phyloP scores from a whole-genome alignment of 306 rosid genomes.

The Rubus parviflorus region DNA sequence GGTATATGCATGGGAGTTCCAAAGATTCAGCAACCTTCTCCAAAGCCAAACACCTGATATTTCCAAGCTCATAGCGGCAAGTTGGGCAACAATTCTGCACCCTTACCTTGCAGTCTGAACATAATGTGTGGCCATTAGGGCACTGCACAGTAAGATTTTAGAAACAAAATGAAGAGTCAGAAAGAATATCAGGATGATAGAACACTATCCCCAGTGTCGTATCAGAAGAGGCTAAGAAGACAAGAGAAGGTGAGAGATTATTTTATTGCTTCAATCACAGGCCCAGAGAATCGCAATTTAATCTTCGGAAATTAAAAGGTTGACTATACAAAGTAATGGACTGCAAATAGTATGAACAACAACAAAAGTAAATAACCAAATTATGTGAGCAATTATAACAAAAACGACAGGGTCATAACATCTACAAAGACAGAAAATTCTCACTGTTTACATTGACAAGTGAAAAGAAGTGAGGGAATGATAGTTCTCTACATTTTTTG shows the following conservation, averaged over 20 bases:
- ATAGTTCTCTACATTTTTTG: background rate
- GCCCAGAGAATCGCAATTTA: background rate
- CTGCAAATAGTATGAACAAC: background rate
- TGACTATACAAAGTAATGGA: background rate
- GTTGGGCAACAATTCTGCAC: conserved; percentile 90
- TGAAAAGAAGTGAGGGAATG: background rate
- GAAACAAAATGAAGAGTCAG: conserved; percentile 27
- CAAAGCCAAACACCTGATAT: conserved; percentile 91
- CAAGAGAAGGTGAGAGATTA: background rate
- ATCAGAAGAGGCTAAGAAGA: background rate
- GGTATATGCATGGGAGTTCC: conserved; percentile 88
- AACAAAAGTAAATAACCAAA: background rate
- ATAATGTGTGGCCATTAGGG: conserved; percentile 96
- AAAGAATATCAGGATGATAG: conserved; percentile 5
- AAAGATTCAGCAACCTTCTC: conserved; percentile 90
- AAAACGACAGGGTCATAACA: background rate
- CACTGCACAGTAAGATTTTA: conserved; percentile 55
- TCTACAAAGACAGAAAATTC: background rate
- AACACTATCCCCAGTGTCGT: background rate
- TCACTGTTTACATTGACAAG: background rate
- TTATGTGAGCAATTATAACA: background rate
- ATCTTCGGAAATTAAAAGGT: background rate
- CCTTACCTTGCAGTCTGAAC: conserved; percentile 71
- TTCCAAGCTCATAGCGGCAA: conserved; percentile 75
- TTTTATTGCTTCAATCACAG: background rate